A percentile compares a stretch with the other conserved stretches of the same genome.
phyloP scores from a whole-genome alignment of 2,329 filamentous ascomycete genomes.

The Arthroderma sp. region DNA sequence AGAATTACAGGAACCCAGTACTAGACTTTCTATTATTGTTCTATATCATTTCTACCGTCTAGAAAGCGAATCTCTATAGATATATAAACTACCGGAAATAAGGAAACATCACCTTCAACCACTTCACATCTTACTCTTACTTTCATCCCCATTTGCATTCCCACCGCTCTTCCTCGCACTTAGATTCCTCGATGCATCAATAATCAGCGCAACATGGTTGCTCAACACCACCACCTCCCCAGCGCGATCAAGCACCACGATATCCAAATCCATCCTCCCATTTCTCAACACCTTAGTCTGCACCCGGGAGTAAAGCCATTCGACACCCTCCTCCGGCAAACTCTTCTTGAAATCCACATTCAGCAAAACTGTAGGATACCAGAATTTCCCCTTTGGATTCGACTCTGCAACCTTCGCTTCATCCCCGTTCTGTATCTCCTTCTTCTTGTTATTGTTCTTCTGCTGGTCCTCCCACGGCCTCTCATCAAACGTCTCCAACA shows the following conservation, averaged over 20 bases:
- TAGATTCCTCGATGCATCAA: conserved; percentile 52
- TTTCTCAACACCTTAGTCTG: conserved; percentile 54
- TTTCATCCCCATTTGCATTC: conserved; percentile 14
- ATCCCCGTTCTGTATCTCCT: conserved; percentile 10
- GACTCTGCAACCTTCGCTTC: conserved; percentile 15
- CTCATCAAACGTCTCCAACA: conserved; percentile 40
- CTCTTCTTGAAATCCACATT: conserved; percentile 66
- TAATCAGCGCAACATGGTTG: conserved; percentile 52
- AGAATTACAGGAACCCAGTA: no score
- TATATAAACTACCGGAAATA: background rate
- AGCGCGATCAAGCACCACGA: conserved; percentile 50
- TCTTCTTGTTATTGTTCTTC: conserved; percentile 16
- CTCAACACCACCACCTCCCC: conserved; percentile 55
- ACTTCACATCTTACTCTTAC: conserved; percentile 7
- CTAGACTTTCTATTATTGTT: no score
- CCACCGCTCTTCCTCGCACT: conserved; percentile 29
- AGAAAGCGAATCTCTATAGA: no score
- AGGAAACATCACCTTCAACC: background rate
- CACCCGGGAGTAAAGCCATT: conserved; percentile 58
- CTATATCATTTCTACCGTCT: no score
- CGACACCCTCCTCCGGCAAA: conserved; percentile 52
- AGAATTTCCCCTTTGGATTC: conserved; percentile 35
- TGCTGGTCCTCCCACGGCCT: conserved; percentile 7
- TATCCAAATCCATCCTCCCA: conserved; percentile 61
- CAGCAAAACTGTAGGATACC: conserved; percentile 65